These are phyloP conservation scores for Quercus suber DNA, from an alignment of 306 rosid species.

Conservation along the genomic window DNA sequence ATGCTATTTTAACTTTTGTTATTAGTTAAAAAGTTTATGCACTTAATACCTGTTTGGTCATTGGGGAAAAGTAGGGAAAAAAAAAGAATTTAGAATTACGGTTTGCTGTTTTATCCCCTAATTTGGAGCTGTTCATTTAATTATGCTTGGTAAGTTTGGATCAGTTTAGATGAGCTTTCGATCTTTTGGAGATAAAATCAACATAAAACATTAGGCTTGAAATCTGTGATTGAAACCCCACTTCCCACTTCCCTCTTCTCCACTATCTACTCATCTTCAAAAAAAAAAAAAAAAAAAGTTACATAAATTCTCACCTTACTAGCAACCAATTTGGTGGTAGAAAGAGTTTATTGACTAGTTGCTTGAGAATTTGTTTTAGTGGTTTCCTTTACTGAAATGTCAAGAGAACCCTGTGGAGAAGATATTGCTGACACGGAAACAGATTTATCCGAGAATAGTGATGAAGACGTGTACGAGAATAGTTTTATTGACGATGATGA, in stretches of 20 bases:
- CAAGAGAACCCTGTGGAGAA: conserved; percentile 83
- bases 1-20: neutral
- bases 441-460: conserved; percentile 49
- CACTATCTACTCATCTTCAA: too few species aligned
- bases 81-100: neutral
- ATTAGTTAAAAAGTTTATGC: neutral
- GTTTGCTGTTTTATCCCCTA: neutral
- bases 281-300: too few species aligned
- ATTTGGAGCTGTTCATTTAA: neutral
- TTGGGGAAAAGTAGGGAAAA: neutral
- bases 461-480: conserved; percentile 67
- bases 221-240: too few species aligned
- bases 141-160: neutral
- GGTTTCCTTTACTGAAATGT: conserved; percentile 28
- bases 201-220: neutral
- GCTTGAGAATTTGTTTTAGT: too few species aligned
- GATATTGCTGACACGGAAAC: conserved; percentile 82
- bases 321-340: too few species aligned
- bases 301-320: too few species aligned
- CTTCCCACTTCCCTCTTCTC: too few species aligned
- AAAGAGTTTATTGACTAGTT: too few species aligned
- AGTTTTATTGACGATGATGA: conserved; percentile 70
- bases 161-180: neutral
- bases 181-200: neutral
- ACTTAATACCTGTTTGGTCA: neutral